These are phyloP conservation scores for Paxillus involutus DNA, from an alignment of 768 basidiomycete genomes.

Conservation along the genomic window DNA sequence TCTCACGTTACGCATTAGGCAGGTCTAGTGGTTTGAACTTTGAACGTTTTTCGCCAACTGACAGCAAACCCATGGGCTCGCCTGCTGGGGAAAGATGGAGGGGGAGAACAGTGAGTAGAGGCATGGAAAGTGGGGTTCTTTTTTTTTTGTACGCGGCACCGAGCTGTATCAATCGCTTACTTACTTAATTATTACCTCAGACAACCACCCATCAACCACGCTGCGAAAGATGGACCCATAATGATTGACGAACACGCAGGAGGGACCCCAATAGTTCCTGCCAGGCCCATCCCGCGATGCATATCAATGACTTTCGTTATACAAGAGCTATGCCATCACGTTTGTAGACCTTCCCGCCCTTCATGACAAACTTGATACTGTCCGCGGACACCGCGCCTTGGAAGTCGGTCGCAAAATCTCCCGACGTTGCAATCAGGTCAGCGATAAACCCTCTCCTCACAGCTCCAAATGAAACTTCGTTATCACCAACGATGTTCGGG, in stretches of 20 bases:
- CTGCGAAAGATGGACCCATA: neutral
- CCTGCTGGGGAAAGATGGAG: too few relatives aligned
- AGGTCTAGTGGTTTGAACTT: constrained; percentile 22
- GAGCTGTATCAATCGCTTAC: neutral
- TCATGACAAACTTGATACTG: constrained; percentile 47
- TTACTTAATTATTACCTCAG: neutral
- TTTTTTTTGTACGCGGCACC: neutral
- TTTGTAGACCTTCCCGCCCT: constrained; percentile 50
- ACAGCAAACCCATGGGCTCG: too few relatives aligned
- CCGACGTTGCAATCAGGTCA: constrained; percentile 40
- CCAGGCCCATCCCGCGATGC: neutral
- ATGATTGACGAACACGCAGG: neutral
- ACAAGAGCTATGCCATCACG: constrained; percentile 28
- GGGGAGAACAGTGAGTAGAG: neutral
- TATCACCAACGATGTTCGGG: constrained; percentile 39
- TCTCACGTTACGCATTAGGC: constrained; percentile 16
- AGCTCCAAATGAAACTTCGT: constrained; percentile 55
- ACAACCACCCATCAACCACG: neutral
- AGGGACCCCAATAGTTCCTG: neutral
- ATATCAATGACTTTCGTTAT: neutral
- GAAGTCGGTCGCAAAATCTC: constrained; percentile 40
- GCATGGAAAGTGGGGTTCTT: neutral
- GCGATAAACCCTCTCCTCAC: constrained; percentile 57
- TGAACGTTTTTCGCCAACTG: neutral
- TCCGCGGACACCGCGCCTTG: constrained; percentile 45